phyloP scores from a whole-genome alignment of 139 green algal species.

The Ulvella scutata region DNA sequence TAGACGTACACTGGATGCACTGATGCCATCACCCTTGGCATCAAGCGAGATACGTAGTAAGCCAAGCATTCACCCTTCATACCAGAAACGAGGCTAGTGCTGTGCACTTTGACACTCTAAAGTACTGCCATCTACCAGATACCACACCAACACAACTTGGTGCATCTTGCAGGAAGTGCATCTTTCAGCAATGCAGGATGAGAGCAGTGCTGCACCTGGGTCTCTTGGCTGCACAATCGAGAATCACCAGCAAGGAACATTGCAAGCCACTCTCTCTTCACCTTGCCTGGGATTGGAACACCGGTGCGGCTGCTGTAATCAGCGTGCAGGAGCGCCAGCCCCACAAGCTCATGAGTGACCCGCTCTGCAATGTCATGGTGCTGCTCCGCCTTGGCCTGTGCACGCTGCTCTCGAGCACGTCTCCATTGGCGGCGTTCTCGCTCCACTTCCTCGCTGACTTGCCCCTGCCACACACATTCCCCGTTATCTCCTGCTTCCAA shows the following conservation, averaged over 20 bases:
- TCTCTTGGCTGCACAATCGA: not conserved
- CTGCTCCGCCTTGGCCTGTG: conserved; percentile 4
- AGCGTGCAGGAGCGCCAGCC: conserved; percentile 31
- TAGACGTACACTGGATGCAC: too few species aligned
- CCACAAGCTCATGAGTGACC: conserved; percentile 31
- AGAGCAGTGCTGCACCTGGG: not conserved
- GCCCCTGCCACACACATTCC: too few species aligned
- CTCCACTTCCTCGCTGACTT: not conserved
- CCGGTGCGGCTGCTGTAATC: conserved; percentile 28
- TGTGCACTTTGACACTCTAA: too few species aligned
- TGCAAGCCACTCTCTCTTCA: conserved; percentile 39
- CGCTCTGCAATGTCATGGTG: not conserved
- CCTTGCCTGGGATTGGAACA: conserved; percentile 25
- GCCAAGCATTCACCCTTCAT: too few species aligned
- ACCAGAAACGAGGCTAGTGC: too few species aligned
- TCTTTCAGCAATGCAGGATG: too few species aligned
- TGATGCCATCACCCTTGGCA: too few species aligned
- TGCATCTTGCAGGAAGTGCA: too few species aligned
- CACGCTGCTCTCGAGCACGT: conserved; percentile 19
- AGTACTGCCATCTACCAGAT: too few species aligned
- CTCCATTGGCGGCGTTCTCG: conserved; percentile 17
- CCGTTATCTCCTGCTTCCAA: too few species aligned
- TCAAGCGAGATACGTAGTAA: too few species aligned
- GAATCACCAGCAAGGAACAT: conserved; percentile 33
- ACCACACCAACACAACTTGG: too few species aligned